Base-by-base conservation (phyloP, 2,329 filamentous ascomycete species). In the Phialophora verrucosa region DNA sequence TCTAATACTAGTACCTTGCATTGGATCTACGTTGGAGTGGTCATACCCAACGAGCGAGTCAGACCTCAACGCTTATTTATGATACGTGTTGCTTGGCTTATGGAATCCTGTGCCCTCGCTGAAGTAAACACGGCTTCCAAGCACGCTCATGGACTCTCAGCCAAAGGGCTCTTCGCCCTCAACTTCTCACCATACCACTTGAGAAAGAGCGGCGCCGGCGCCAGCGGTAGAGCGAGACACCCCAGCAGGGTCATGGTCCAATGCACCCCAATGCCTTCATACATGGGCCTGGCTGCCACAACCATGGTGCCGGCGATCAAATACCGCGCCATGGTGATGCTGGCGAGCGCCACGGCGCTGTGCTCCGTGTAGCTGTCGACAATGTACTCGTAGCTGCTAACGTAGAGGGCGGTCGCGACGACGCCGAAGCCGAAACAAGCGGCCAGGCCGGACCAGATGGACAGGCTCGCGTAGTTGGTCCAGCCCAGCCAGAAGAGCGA, bases 401-500 rank as follows among this genome's bases (percentile, higher is more conserved):
- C 81, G 72, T 84, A 85, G 4, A 85, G 76, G 50, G 79, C 79
- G 8, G 82, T 78, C 32, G 82, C 78, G 1, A 81, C 83, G 68
- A 81, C 80, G 6, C 84, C 84, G 70, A 87, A 85, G 0, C 85
- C 69, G 0, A 82, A 78, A n/a, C 78, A 83, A 1, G 83, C 83
- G 1, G 74, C 75, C 0, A 87, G 76, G 0, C 81, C 80, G n/a
- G 79, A 82, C 83, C 83, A 87, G 69, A 82, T 78, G 6, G 79
- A 82, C 25, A 86, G 80, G 1, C 59, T 72, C 0, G 74, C 51
- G 61, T 79, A 77, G 32, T 78, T 77, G 0, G 82, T 85, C 85
- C 85, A 87, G 0, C 81, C 85, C 74, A 87, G 83, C 84, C 85
- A 87, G 73, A 88, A 86, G 1, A 87, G 76, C 0, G 77, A 78